phyloP scores from a whole-genome alignment of 768 basidiomycete genomes.

The Mycena floridula region DNA sequence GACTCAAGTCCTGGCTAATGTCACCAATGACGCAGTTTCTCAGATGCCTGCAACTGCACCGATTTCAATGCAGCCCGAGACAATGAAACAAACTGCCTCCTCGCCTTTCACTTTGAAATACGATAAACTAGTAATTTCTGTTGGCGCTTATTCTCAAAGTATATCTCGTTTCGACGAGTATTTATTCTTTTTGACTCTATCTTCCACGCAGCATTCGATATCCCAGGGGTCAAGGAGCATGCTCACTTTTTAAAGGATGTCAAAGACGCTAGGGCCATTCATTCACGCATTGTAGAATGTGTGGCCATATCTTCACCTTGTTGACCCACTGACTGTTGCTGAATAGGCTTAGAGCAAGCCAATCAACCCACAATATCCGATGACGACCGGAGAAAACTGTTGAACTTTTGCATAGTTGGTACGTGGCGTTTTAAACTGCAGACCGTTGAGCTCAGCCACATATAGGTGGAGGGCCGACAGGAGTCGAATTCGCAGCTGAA shows the following conservation, averaged over 20 bases:
- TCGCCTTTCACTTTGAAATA: slow-evolving; percentile 55
- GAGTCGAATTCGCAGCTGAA: slow-evolving; percentile 82
- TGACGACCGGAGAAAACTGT: slow-evolving; percentile 51
- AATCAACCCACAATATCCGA: slow-evolving; percentile 76
- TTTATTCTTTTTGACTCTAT: slow-evolving; percentile 1
- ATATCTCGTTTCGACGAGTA: slow-evolving; percentile 11
- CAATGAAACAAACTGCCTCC: no score
- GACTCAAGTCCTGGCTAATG: neutral
- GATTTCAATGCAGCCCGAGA: slow-evolving; percentile 14
- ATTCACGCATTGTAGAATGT: slow-evolving; percentile 73
- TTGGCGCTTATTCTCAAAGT: slow-evolving; percentile 86
- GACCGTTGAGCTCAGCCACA: slow-evolving; percentile 1
- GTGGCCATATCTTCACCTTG: slow-evolving; percentile 10
- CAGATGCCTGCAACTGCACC: slow-evolving; percentile 57
- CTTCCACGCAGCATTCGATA: slow-evolving; percentile 46
- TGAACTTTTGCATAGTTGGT: slow-evolving; percentile 87
- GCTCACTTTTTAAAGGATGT: slow-evolving; percentile 81
- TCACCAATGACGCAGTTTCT: neutral
- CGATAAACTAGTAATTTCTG: slow-evolving; percentile 80
- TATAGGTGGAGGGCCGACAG: slow-evolving; percentile 69
- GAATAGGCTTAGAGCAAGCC: slow-evolving; percentile 75
- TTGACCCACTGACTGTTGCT: no score
- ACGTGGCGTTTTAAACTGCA: slow-evolving; percentile 15
- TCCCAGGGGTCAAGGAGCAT: slow-evolving; percentile 76
- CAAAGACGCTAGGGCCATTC: slow-evolving; percentile 66